These are phyloP conservation scores for Tetramitus jugosus DNA, from an alignment of 208 protist species.

Conservation along the genomic window DNA sequence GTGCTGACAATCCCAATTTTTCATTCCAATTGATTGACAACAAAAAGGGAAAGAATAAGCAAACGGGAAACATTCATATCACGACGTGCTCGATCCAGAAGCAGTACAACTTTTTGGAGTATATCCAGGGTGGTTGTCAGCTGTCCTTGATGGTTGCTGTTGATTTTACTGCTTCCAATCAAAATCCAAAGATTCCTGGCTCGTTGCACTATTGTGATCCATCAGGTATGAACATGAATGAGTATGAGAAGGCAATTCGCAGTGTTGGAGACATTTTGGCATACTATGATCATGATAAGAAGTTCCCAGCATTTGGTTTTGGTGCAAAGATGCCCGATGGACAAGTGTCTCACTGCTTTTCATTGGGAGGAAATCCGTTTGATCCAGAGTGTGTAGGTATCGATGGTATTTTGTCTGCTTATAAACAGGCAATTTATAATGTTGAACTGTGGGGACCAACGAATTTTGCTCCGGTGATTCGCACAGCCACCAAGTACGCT, in stretches of 20 bases:
- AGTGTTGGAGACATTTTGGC: background rate
- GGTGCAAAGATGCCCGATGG: background rate
- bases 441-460: background rate
- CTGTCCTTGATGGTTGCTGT: conserved; percentile 24
- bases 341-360: conserved; percentile 27
- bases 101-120: conserved; percentile 35
- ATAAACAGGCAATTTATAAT: conserved; percentile 6
- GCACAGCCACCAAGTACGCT: conserved; percentile 3
- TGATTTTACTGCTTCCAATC: conserved; percentile 33
- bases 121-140: conserved; percentile 19
- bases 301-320: conserved; percentile 24
- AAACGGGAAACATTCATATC: conserved; percentile 18
- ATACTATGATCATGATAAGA: conserved; percentile 28
- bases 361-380: background rate
- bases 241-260: conserved; percentile 22
- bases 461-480: conserved; percentile 12
- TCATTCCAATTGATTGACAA: background rate
- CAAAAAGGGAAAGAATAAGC: conserved; percentile 23
- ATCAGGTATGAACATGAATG: background rate
- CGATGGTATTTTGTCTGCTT: conserved; percentile 22
- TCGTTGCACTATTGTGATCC: conserved; percentile 30
- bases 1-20: background rate
- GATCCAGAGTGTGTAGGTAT: conserved; percentile 20
- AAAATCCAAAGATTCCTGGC: conserved; percentile 25
- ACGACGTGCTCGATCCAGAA: background rate